phyloP scores from a whole-genome alignment of 2,329 filamentous ascomycete species.

The Monilinia fructigena region DNA sequence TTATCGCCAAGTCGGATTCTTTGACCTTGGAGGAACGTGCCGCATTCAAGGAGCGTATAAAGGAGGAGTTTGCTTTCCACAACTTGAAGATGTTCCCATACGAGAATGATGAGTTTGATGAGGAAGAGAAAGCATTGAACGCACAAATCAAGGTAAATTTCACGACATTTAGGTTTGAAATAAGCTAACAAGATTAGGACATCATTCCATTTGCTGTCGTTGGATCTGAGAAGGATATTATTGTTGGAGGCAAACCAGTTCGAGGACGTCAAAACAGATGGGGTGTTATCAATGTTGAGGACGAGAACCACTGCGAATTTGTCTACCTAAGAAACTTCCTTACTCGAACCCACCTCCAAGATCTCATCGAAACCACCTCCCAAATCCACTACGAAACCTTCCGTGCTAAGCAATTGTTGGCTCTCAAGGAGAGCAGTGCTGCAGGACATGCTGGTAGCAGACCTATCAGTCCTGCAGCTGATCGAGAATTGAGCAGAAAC shows the following conservation, averaged over 20 bases:
- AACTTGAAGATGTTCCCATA: conserved; percentile 99
- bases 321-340: conserved; percentile 98
- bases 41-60: conserved; percentile 98
- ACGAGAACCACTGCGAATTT: conserved; percentile 99
- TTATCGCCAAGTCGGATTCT: conserved; percentile 97
- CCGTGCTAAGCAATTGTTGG: conserved; percentile 97
- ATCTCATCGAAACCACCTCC: conserved; percentile 97
- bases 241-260: conserved; percentile 95
- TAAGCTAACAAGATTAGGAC: conserved; percentile 56
- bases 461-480: conserved; percentile 92
- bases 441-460: conserved; percentile 72
- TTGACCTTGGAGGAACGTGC: conserved; percentile 92
- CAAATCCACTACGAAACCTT: conserved; percentile 99
- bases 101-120: conserved; percentile 97
- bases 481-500: conserved; percentile 93
- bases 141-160: conserved; percentile 84
- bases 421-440: conserved; percentile 96
- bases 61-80: conserved; percentile 99
- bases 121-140: conserved; percentile 92
- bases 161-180: not conserved
- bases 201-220: conserved; percentile 97
- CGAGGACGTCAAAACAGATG: conserved; percentile 97
- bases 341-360: conserved; percentile 95
- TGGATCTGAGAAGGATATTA: conserved; percentile 96
- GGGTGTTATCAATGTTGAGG: conserved; percentile 99